Percentiles rank a stretch among this genome's conserved stretches.
phyloP scores from a whole-genome alignment of 2,329 filamentous ascomycete species.

The Rutstroemia sp. region DNA sequence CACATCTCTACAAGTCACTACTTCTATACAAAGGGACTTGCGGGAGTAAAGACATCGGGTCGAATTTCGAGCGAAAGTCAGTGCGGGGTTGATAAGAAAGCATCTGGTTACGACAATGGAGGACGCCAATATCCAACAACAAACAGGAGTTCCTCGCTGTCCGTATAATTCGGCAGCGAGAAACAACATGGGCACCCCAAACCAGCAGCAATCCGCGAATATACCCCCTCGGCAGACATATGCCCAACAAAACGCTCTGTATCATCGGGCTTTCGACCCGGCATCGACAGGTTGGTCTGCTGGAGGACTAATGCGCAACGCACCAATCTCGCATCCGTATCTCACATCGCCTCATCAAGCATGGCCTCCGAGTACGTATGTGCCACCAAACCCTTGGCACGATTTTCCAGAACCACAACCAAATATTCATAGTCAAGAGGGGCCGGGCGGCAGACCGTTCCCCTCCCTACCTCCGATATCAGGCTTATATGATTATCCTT shows the following conservation, averaged over 20 bases:
- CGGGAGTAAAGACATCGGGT: not conserved
- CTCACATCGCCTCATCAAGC: not conserved
- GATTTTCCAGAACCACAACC: not conserved
- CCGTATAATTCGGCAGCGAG: not conserved
- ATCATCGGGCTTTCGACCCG: too few relatives aligned
- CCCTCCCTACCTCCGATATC: not conserved
- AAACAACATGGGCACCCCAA: not conserved
- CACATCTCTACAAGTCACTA: not conserved
- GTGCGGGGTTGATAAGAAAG: slow-evolving; percentile 9
- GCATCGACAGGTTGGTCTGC: too few relatives aligned
- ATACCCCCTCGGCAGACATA: not conserved
- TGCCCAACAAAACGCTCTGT: too few relatives aligned
- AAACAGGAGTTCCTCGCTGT: not conserved
- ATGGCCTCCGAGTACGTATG: not conserved
- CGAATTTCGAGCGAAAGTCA: not conserved
- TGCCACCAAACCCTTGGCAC: not conserved
- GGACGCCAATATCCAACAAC: not conserved
- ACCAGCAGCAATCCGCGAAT: not conserved
- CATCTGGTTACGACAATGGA: not conserved
- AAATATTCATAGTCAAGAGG: not conserved
- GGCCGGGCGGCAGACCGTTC: not conserved
- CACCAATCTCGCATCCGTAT: not conserved
- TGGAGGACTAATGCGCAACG: too few relatives aligned
- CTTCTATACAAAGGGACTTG: not conserved
- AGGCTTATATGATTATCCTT: not conserved